phyloP scores from a whole-genome alignment of 139 green algal species.

The Pseudopediastrum boryanum region DNA sequence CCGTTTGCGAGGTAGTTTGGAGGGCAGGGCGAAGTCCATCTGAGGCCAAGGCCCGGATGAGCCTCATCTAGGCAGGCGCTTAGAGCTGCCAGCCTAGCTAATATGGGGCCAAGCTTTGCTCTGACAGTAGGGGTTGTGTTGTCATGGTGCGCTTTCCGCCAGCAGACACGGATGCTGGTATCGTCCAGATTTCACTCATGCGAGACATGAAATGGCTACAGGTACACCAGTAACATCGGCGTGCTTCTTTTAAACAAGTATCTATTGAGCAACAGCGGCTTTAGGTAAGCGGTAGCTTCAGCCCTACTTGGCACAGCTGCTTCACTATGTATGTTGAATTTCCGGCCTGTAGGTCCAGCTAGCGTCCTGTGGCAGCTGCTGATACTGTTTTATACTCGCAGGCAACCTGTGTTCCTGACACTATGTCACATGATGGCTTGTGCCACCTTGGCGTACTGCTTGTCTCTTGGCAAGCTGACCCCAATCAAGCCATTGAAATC shows the following conservation, averaged over 20 bases:
- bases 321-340: not conserved
- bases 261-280: slow-evolving; percentile 80
- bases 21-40: too few species aligned
- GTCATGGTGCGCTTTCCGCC: slow-evolving; percentile 5
- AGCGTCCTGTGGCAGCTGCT: not conserved
- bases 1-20: too few species aligned
- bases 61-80: too few species aligned
- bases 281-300: slow-evolving; percentile 56
- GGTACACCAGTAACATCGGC: slow-evolving; percentile 93
- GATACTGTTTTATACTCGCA: slow-evolving; percentile 8
- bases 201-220: slow-evolving; percentile 1
- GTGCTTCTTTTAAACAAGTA: slow-evolving; percentile 97
- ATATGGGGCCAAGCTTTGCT: not conserved
- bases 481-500: slow-evolving; percentile 70
- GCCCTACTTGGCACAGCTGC: not conserved
- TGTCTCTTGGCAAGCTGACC: slow-evolving; percentile 56
- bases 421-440: slow-evolving; percentile 94
- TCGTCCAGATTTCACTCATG: too few species aligned
- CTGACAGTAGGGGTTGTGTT: slow-evolving; percentile 1
- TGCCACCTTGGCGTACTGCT: slow-evolving; percentile 59
- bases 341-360: not conserved
- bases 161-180: not conserved
- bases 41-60: too few species aligned
- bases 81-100: not conserved
- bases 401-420: slow-evolving; percentile 89